Conservation (phyloP, 169 alveolate species). For the Babesia ovata region DNA sequence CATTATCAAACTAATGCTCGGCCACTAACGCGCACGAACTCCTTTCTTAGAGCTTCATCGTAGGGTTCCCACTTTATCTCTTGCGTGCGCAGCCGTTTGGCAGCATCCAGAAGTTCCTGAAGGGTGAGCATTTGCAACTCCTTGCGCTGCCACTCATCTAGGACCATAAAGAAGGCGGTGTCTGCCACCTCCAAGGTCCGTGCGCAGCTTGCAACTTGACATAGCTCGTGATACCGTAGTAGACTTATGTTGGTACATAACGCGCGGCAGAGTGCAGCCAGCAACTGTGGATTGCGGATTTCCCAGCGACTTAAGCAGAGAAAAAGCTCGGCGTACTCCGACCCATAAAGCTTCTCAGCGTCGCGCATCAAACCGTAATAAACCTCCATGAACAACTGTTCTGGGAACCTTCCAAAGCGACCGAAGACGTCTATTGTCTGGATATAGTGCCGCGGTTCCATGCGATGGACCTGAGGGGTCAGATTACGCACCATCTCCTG, state of each 20-base stretch:
- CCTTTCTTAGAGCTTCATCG: slow-evolving; percentile 45
- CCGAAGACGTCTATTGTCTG: slow-evolving; percentile 69
- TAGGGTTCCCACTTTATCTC: slow-evolving; percentile 57
- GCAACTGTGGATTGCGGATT: slow-evolving; percentile 67
- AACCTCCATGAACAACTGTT: slow-evolving; percentile 70
- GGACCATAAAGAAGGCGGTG: slow-evolving; percentile 67
- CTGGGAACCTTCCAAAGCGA: slow-evolving; percentile 69
- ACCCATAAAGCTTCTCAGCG: slow-evolving; percentile 65
- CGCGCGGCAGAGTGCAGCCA: slow-evolving; percentile 70
- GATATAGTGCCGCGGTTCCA: slow-evolving; percentile 74
- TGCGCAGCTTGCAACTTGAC: slow-evolving; percentile 68
- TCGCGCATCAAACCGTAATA: slow-evolving; percentile 70
- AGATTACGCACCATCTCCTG: slow-evolving; percentile 68
- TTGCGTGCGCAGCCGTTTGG: slow-evolving; percentile 18
- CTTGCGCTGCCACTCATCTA: slow-evolving; percentile 77
- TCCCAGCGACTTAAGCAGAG: slow-evolving; percentile 66
- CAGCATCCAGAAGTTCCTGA: slow-evolving; percentile 74
- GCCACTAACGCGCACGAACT: slow-evolving; percentile 59
- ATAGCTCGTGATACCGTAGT: slow-evolving; percentile 65
- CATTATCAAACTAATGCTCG: slow-evolving; percentile 34
- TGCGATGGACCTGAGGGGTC: slow-evolving; percentile 64
- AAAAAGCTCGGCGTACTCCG: slow-evolving; percentile 71
- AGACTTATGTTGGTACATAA: slow-evolving; percentile 66
- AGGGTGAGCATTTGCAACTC: slow-evolving; percentile 73
- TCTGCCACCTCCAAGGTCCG: slow-evolving; percentile 69